Evolutionary conservation across 78 protist species (phyloP), one percentile per base, ranked within the genome.

Genomic region (Parvularia atlantis): DNA sequence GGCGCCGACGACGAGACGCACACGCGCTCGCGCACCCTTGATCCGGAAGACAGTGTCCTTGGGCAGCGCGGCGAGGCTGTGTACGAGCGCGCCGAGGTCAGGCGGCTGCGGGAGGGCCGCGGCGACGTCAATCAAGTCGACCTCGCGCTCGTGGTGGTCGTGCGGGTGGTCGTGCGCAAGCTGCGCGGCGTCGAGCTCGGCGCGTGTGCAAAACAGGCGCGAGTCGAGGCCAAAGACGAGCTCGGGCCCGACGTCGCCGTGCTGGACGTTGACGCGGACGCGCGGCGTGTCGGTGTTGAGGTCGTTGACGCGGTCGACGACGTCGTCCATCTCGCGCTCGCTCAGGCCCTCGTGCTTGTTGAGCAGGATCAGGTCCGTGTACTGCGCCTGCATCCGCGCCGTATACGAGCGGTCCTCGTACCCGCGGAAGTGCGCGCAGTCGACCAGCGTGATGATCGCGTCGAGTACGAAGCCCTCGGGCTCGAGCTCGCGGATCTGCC

Each of bases 271-370:
- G 1, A 61, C 44, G 4, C 66, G 66, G n/a, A n/a, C n/a, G n/a
- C n/a, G n/a, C 19, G 66, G 66, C 33, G 66, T 61, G 46, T 61
- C 66, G 14, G 66, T 3, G 24, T 61, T 61, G 44, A 61, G 44
- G 46, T 61, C 66, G 66, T 37, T 36, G 11, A 61, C 44, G 30
- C 66, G 40, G 66, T 61, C 66, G 13, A 61, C 19, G 28, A 61
- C 46, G 3, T 1, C 17, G 24, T 61, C 66, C 28, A 61, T 40
- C 13, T 28, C 46, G 2, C 26, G 44, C 44, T 61, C 66, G 10
- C 35, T 7, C 17, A 44, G 54, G 43, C 0, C n/a, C 56, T 65
- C 70, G 70, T 40, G 57, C 70, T 65, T 65, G 70, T 65, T 65
- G 31, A 65, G 3, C 13, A 65, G 26, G 24, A 65, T 65, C 31